These are phyloP conservation scores for Pugionium dolabratum DNA, from an alignment of 345 rosid genomes.

Conservation along the genomic window DNA sequence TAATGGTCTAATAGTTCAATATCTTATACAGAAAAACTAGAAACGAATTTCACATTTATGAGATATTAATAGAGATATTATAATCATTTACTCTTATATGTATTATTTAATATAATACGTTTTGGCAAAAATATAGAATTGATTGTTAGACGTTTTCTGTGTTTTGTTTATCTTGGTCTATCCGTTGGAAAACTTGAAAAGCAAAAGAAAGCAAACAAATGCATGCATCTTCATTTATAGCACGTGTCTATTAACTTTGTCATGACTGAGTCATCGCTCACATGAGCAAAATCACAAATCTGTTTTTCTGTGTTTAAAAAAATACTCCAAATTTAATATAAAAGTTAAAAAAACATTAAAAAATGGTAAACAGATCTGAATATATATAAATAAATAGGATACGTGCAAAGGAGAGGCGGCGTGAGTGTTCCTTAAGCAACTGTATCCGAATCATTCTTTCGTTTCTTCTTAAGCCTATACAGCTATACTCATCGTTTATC, in stretches of 20 bases:
- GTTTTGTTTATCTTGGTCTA: neutral
- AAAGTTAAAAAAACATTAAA: slow-evolving; percentile 10
- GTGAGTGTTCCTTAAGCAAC: slow-evolving; percentile 30
- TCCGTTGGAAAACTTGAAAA: slow-evolving; percentile 24
- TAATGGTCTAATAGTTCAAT: no score
- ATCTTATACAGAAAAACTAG: no score
- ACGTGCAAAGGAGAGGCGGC: slow-evolving; percentile 37
- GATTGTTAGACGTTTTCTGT: no score
- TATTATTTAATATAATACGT: neutral
- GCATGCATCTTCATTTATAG: slow-evolving; percentile 38
- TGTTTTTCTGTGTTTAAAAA: neutral
- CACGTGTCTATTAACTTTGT: slow-evolving; percentile 35
- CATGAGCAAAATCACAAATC: slow-evolving; percentile 27
- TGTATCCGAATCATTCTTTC: slow-evolving; percentile 30
- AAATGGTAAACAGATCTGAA: neutral
- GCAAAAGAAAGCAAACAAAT: slow-evolving; percentile 28
- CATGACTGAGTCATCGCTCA: slow-evolving; percentile 32
- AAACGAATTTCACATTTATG: no score
- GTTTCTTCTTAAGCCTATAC: neutral
- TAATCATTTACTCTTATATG: no score
- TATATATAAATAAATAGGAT: neutral
- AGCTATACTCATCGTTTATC: neutral
- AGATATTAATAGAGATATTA: no score
- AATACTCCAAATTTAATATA: slow-evolving; percentile 20
- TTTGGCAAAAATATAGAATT: slow-evolving; percentile 24